Conservation (phyloP, 139 green algal genomes). For the Eudorina sp. region DNA sequence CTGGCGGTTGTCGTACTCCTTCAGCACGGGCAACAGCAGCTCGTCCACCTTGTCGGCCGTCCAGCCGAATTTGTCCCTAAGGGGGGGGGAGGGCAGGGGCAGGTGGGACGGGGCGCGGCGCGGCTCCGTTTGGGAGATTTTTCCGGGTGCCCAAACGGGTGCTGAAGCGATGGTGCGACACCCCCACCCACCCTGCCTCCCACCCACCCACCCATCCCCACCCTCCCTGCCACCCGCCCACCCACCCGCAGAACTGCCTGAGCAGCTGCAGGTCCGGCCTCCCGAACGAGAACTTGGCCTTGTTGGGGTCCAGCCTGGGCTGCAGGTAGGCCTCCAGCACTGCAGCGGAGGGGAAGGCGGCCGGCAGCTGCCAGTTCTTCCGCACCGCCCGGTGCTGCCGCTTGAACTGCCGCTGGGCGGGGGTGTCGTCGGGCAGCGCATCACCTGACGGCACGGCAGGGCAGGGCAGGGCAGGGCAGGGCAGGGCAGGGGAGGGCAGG, state of each 20-base stretch:
- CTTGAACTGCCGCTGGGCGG: slow-evolving; percentile 76
- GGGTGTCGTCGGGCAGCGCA: slow-evolving; percentile 26
- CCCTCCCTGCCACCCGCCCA: no score
- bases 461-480: no score
- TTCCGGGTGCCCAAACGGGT: background rate
- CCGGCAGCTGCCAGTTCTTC: slow-evolving; percentile 83
- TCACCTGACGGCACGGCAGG: slow-evolving; percentile 1
- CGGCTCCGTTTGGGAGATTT: background rate
- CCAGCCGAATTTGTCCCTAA: slow-evolving; percentile 82
- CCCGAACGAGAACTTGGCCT: slow-evolving; percentile 76
- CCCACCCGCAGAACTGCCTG: slow-evolving; percentile 76
- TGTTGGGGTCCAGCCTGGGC: slow-evolving; percentile 70
- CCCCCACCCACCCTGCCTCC: no score
- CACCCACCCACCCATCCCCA: no score
- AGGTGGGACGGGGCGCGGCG: background rate
- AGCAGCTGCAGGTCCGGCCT: slow-evolving; percentile 83
- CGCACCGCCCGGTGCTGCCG: slow-evolving; percentile 68
- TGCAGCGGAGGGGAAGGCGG: slow-evolving; percentile 76
- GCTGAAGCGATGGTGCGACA: background rate
- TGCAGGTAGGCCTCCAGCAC: slow-evolving; percentile 75
- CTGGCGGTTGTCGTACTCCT: slow-evolving; percentile 76
- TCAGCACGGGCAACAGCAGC: slow-evolving; percentile 84
- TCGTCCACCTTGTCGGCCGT: slow-evolving; percentile 70
- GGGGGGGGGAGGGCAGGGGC: background rate
- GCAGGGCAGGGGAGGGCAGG: no score